Evolutionary conservation across 805 yeast species (phyloP).

Genomic region (Grigorovia jiainica): DNA sequence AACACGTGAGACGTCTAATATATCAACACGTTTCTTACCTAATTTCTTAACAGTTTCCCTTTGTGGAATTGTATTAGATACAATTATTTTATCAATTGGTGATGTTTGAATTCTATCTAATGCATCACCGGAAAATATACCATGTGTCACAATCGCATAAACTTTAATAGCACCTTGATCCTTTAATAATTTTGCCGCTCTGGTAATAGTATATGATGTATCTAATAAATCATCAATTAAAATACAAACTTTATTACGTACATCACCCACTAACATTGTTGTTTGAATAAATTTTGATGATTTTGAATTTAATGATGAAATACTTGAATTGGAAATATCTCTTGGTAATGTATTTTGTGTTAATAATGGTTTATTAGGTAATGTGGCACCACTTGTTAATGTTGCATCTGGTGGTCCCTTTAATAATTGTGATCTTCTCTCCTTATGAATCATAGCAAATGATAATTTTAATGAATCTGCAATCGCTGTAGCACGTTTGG

Average conservation of each 20-base stretch:
- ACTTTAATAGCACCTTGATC: constrained; percentile 88
- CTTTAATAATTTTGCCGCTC: constrained; percentile 86
- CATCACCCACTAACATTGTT: constrained; percentile 95
- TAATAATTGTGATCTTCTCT: constrained; percentile 48
- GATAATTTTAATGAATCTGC: constrained; percentile 85
- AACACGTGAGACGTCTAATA: constrained; percentile 77
- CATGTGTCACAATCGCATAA: constrained; percentile 85
- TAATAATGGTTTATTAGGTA: constrained; percentile 4
- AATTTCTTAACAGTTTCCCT: constrained; percentile 40
- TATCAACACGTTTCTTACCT: constrained; percentile 55
- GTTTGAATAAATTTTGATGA: constrained; percentile 46
- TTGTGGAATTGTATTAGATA: constrained; percentile 91
- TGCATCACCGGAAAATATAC: constrained; percentile 89
- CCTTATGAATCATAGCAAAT: constrained; percentile 93
- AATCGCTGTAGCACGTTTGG: constrained; percentile 88
- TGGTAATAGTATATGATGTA: constrained; percentile 81
- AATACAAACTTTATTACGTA: constrained; percentile 76
- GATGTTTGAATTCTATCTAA: constrained; percentile 55
- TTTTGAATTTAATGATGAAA: constrained; percentile 5
- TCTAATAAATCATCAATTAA: constrained; percentile 89
- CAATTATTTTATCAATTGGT: constrained; percentile 72
- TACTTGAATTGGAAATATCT: background rate
- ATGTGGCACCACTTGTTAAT: constrained; percentile 21
- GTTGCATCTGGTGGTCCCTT: constrained; percentile 30
- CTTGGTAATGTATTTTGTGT: background rate